phyloP scores from a whole-genome alignment of 257 asterid genomes.

The Lycium ferocissimum region DNA sequence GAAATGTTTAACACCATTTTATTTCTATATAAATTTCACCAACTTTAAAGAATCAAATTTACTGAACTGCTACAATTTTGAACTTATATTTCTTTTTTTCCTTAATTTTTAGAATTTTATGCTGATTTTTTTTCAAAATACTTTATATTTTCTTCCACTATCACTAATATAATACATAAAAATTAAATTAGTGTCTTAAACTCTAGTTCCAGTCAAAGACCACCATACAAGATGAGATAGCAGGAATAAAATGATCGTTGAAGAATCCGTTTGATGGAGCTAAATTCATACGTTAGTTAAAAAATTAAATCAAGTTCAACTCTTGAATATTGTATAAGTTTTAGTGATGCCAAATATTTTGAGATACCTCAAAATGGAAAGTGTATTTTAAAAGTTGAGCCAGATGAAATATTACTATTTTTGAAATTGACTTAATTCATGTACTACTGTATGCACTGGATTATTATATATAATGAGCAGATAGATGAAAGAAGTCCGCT shows the following conservation, averaged over 20 bases:
- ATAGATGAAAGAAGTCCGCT: background rate
- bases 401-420: background rate
- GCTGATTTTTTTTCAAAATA: too few relatives aligned
- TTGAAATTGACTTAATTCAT: background rate
- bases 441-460: background rate
- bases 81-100: background rate
- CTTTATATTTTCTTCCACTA: background rate
- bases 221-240: background rate
- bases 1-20: background rate
- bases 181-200: background rate
- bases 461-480: background rate
- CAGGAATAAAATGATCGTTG: background rate
- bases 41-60: background rate
- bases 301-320: background rate
- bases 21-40: background rate
- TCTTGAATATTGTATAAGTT: background rate
- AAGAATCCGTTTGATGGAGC: background rate
- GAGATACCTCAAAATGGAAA: background rate
- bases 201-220: background rate
- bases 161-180: background rate
- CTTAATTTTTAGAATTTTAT: too few relatives aligned
- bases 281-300: background rate
- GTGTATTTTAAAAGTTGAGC: background rate
- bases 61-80: background rate
- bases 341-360: background rate